Percentiles rank a stretch among this genome's conserved stretches.
Evolutionary conservation across 352 stramenopile species (phyloP).

Genomic region (Albugo candida): DNA sequence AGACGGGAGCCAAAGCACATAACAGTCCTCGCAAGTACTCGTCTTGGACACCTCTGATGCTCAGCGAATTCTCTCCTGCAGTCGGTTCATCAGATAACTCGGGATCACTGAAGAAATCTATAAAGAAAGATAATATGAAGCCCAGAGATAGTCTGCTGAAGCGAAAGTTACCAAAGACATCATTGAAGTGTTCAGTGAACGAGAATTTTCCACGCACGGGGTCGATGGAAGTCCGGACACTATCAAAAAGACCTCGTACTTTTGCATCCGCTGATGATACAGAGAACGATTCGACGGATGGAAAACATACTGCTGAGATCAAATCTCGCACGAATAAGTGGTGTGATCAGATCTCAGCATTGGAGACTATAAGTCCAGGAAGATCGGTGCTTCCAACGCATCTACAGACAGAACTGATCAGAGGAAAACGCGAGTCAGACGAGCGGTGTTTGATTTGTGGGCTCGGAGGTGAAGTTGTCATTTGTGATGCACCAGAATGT

Average conservation of each 20-base stretch:
- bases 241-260: too few species aligned
- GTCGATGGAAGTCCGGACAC: too few species aligned
- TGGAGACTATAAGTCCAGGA: too few species aligned
- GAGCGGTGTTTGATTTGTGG: conserved; percentile 63
- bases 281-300: too few species aligned
- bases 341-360: too few species aligned
- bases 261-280: too few species aligned
- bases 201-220: too few species aligned
- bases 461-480: conserved; percentile 60
- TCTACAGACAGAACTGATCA: not conserved
- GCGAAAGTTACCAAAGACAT: not conserved
- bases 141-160: not conserved
- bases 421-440: conserved; percentile 31
- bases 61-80: not conserved
- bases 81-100: not conserved
- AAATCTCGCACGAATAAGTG: too few species aligned
- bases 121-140: not conserved
- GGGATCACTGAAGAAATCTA: not conserved
- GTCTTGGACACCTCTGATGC: not conserved
- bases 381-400: too few species aligned
- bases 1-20: conserved; percentile 18
- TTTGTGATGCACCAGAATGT: conserved; percentile 63
- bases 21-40: not conserved
- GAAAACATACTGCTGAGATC: too few species aligned
- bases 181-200: too few species aligned